Evolutionary conservation across 2,329 filamentous ascomycete species (phyloP), one percentile per base, ranked within the genome.

Genomic region (Dothideomycetes sp.): DNA sequence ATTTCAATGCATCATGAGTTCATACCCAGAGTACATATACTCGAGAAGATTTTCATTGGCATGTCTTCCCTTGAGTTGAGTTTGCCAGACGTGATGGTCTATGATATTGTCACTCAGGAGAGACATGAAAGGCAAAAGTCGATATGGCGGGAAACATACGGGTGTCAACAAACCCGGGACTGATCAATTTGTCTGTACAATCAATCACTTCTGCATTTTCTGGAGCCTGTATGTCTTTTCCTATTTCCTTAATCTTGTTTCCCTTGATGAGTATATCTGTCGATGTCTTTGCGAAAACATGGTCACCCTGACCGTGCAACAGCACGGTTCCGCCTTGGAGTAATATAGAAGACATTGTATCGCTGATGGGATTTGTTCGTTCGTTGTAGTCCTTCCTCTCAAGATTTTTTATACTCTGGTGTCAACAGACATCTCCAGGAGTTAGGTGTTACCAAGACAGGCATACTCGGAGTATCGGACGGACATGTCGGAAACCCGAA

Each of bases 1-100:
- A 65, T 63, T 63, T 32, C 53, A 49, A 4, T 56, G 47, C 51
- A 66, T 53, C n/a, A n/a, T n/a, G n/a, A n/a, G n/a, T n/a, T n/a
- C n/a, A n/a, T n/a, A n/a, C 16, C 32, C 32, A 3, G 19, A 15
- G n/a, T 34, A 34, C 8, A 34, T 23, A 45, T 70, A 70, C 17
- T 69, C 58, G 3, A 68, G 24, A n/a, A 71, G 47, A 2, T 56
- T 51, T 3, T 69, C 48, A 45, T 67, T 50, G 0, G 55, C 57
- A 54, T 62, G 59, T 12, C 57, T 50, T 2, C 59, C 60, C 42
- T 62, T 63, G 11, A 64, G 49, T 41, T 62, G 55, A 1, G 61
- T 63, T 47, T 69, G 64, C 66, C 66, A 71, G 6, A 67, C 48
- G 50, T 71, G 67, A 30, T 64, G 60, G 33, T 66, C 22, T 24